Base-by-base conservation (phyloP, 768 basidiomycete species). In the Tulasnella sp. region DNA sequence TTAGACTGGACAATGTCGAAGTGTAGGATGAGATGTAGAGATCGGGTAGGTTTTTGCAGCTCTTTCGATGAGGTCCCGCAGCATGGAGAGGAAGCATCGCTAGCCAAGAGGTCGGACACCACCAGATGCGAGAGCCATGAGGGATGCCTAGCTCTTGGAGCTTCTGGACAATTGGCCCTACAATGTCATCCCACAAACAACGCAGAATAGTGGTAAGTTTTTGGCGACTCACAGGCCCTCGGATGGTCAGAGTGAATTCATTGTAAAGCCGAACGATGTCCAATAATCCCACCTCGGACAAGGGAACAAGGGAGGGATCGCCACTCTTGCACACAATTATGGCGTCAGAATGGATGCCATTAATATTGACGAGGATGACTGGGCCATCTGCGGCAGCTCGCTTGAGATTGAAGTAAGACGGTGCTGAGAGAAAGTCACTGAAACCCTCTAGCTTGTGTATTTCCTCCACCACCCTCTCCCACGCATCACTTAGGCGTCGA, bases 351-450 rank as follows among this genome's bases (percentile, higher is more conserved):
- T n/a, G 7, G 43, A 16, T 25, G 7, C 32, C 25, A 24, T 59
- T 62, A 7, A 58, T 61, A 35, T 66, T 67, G 22, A 67, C 56
- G 40, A 68, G 59, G 33, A 67, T 60, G n/a, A 67, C 58, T 3
- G 67, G 65, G 31, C 65, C 66, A 40, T 53, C 45, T n/a, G 16
- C 29, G 12, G 61, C 58, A 13, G 61, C 60, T 20, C 9, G 22
- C n/a, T 25, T 54, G 37, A 60, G 48, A 28, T 39, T 46, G 5
- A 51, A 9, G 28, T 58, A 52, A 33, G 53, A 56, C 10, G 48
- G 54, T n/a, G 58, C 49, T 9, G 49, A 41, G 37, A 63, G 52
- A 54, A 63, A 62, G 25, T 52, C 42, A 40, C 57, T 55, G 45
- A 61, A 62, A 16, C 56, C 62, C 8, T 66, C 57, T n/a, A 60